Evolutionary conservation across 164 flowering plant species (phyloP).

Genomic region (Vitis rotundifolia): DNA sequence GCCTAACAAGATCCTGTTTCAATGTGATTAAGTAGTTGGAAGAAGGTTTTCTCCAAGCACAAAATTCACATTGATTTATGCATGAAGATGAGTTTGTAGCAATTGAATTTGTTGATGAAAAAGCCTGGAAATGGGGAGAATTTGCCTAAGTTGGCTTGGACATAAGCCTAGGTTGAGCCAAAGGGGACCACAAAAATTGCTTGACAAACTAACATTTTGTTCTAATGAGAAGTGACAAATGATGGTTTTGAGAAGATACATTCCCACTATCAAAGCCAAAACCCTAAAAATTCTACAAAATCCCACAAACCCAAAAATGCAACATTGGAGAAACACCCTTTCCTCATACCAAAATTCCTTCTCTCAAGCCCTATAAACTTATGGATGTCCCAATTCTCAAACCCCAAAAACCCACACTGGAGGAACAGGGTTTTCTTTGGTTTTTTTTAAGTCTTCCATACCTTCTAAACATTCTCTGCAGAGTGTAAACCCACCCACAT

Average conservation of each 20-base stretch:
- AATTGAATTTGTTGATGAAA: neutral
- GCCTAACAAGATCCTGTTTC: constrained; percentile 22
- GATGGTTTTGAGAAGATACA: constrained; percentile 35
- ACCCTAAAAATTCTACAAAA: constrained; percentile 20
- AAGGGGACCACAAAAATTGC: constrained; percentile 10
- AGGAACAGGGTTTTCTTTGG: neutral
- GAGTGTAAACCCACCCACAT: neutral
- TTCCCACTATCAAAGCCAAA: constrained; percentile 13
- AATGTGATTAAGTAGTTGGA: neutral
- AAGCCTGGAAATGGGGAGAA: neutral
- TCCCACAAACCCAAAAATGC: constrained; percentile 25
- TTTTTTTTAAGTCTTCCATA: neutral
- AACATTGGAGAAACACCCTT: constrained; percentile 4
- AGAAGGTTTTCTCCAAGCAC: constrained; percentile 2
- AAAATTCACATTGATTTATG: constrained; percentile 19
- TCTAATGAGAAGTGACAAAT: constrained; percentile 26
- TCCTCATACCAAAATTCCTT: constrained; percentile 5
- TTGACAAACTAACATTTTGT: constrained; percentile 33
- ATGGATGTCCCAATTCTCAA: constrained; percentile 6
- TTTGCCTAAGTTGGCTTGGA: neutral
- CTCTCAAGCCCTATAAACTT: neutral
- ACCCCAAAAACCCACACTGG: constrained; percentile 10
- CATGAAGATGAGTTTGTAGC: constrained; percentile 9
- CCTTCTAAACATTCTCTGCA: neutral
- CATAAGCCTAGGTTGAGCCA: neutral